phyloP scores from a whole-genome alignment of 768 basidiomycete genomes.

The Kwoniella botswanensis region DNA sequence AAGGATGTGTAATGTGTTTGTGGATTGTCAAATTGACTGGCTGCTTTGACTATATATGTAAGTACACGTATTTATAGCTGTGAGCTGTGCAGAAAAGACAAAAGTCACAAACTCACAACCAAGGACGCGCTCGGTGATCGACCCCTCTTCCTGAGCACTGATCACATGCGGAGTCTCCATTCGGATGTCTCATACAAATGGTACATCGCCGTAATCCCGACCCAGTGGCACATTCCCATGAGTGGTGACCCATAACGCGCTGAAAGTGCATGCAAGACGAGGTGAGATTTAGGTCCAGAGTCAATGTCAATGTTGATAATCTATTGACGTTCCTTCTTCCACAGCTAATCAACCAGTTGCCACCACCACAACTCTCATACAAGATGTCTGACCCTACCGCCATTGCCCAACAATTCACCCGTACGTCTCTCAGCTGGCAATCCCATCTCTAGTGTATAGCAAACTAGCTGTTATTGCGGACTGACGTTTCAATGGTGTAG shows the following conservation, averaged over 20 bases:
- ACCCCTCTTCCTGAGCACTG: neutral
- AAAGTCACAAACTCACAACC: neutral
- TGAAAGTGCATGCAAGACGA: conserved; percentile 5
- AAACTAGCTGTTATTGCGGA: neutral
- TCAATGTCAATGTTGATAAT: neutral
- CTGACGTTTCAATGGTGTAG: conserved; percentile 39
- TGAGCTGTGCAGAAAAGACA: conserved; percentile 3
- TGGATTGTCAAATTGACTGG: neutral
- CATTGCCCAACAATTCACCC: conserved; percentile 68
- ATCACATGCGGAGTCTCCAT: conserved; percentile 3
- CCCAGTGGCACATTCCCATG: conserved; percentile 7
- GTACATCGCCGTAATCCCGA: conserved; percentile 8
- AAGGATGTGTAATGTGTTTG: conserved; percentile 7
- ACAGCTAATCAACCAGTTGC: neutral
- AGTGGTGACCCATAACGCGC: conserved; percentile 9
- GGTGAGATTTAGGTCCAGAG: neutral
- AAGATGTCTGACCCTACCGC: conserved; percentile 74
- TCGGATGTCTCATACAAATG: neutral
- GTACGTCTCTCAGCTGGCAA: conserved; percentile 28
- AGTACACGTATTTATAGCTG: neutral
- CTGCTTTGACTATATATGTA: neutral
- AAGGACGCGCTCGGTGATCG: conserved; percentile 4
- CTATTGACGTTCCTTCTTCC: neutral
- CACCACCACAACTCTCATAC: conserved; percentile 4
- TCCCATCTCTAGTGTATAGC: neutral